A percentile compares a stretch with the other conserved stretches of the same genome.
These are phyloP conservation scores for Talaromyces islandicus DNA, from an alignment of 2,329 filamentous ascomycete species.

Conservation along the genomic window DNA sequence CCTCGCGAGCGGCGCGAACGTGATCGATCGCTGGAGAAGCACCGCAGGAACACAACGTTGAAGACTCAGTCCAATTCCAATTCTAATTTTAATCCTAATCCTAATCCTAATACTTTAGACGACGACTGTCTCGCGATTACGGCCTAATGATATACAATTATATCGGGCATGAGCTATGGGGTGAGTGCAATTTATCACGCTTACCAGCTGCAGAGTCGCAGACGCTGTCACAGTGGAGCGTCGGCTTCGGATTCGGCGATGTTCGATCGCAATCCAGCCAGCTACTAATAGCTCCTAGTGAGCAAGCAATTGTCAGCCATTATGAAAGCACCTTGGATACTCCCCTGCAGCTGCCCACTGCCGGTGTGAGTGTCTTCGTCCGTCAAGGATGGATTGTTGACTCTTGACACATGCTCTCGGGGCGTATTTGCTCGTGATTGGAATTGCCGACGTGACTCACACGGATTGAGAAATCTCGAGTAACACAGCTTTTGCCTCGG, in stretches of 20 bases:
- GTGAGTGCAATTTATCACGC: too few species aligned
- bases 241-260: neutral
- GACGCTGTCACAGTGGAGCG: neutral
- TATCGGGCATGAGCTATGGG: too few species aligned
- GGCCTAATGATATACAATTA: too few species aligned
- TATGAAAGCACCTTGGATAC: neutral
- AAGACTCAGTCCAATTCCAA: too few species aligned
- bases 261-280: slow-evolving; percentile 6
- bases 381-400: neutral
- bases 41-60: too few species aligned
- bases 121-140: too few species aligned
- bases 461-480: neutral
- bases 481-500: neutral
- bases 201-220: too few species aligned
- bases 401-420: neutral
- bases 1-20: neutral
- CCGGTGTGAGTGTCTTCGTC: neutral
- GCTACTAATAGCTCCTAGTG: neutral
- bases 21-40: neutral
- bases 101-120: too few species aligned
- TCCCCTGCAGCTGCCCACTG: neutral
- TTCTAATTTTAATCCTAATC: too few species aligned
- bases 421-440: neutral
- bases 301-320: neutral
- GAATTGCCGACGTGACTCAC: neutral